Conservation (phyloP, 345 rosid genomes). For the Eucalyptus victrix region DNA sequence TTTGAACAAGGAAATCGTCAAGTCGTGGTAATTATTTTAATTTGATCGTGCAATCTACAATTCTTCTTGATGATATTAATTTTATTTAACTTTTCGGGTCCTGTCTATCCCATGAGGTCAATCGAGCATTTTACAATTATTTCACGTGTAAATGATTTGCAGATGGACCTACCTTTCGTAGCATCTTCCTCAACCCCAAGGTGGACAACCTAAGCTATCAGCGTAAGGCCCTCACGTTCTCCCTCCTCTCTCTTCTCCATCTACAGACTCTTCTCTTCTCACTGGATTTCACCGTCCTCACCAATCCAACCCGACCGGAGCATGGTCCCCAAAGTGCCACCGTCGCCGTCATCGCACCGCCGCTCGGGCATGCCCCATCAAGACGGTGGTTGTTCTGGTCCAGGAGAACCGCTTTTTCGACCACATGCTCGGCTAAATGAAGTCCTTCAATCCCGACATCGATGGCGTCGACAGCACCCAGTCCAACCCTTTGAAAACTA, state of each 20-base stretch:
- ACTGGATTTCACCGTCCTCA: not conserved
- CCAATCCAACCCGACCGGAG: not conserved
- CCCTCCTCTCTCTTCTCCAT: not conserved
- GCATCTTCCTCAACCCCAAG: not conserved
- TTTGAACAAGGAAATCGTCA: not conserved
- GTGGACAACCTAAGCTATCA: not conserved
- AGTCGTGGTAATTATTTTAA: not conserved
- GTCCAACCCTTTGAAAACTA: no score
- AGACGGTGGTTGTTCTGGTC: conserved; percentile 61
- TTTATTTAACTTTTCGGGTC: not conserved
- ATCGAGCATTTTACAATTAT: not conserved
- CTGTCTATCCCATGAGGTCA: not conserved
- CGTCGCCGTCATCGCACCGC: not conserved
- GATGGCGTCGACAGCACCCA: no score
- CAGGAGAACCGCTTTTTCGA: not conserved
- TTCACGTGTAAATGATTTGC: not conserved
- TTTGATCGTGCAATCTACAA: not conserved
- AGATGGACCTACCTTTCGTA: not conserved
- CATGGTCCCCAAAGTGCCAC: not conserved
- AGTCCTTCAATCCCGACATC: no score
- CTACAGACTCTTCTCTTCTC: not conserved
- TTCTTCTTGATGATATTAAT: not conserved
- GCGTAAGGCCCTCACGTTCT: not conserved
- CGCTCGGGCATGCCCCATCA: conserved; percentile 34
- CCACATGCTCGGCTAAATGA: no score